Evolutionary conservation across 2,329 filamentous ascomycete species (phyloP), one percentile per base, ranked within the genome.

Genomic region (Cryphonectria naterciae): DNA sequence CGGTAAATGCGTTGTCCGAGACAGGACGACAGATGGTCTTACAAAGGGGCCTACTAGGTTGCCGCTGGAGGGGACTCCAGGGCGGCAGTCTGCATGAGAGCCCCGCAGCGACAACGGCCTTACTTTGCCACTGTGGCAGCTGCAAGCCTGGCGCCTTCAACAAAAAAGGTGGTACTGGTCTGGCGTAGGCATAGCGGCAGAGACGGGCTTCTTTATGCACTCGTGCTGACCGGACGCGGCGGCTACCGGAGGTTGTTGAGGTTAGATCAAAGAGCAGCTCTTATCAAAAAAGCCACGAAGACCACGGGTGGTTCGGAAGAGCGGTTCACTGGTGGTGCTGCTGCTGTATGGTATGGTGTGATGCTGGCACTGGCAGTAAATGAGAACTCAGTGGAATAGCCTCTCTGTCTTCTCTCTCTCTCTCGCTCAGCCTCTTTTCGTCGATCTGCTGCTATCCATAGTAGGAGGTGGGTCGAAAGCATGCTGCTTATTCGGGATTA

Each of bases 401-500:
- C 28, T 62, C 60, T 39, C 41, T 25, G 28, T 28, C 54, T 58
- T 32, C 32, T 32, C 4, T 32, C 32, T 32, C 32, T 32, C 32
- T 32, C 32, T 32, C 32, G 32, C 54, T 25, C 61, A 64, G 39
- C 61, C 37, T 28, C 61, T 46, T 28, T 22, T 65, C 19, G 63
- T 35, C 32, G 58, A 39, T 37, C 41, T 46, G 10, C 15, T 32
- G 61, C 35, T 43, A 17, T 28, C 61, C 61, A 15, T 39, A 41
- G 61, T 43, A 46, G 13, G 41, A 37, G 15, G 41, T 22, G 63
- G 41, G 25, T 15, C 63, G 43, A 32, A 25, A 35, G 41, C 63
- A 49, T 32, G 63, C 43, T 65, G 43, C 25, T 28, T 25, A 25
- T 22, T 52, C 22, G n/a, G 61, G 61, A 25, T n/a, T 64, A 64